Conservation (phyloP, 768 basidiomycete genomes). For the Exsudoporus frostii region DNA sequence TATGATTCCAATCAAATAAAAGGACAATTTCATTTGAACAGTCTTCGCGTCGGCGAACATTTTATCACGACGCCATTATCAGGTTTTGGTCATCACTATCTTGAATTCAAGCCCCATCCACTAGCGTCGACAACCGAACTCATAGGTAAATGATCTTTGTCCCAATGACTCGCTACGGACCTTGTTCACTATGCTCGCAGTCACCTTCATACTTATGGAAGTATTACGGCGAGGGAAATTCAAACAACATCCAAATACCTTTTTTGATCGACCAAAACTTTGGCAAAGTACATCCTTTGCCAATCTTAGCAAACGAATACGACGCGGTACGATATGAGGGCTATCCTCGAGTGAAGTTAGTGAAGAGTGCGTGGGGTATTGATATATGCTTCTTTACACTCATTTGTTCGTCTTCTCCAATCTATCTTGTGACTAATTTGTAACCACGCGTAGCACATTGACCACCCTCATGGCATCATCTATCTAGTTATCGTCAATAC, state of each 20-base stretch:
- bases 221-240: conserved; percentile 60
- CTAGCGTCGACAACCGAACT: conserved; percentile 50
- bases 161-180: background rate
- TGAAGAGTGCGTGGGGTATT: background rate
- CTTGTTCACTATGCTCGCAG: conserved; percentile 30
- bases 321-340: conserved; percentile 32
- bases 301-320: conserved; percentile 30
- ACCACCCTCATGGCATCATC: conserved; percentile 1
- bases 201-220: conserved; percentile 65
- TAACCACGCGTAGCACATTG: background rate
- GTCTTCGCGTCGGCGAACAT: conserved; percentile 41
- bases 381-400: background rate
- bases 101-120: conserved; percentile 53
- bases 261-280: conserved; percentile 45
- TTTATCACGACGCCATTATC: conserved; percentile 52
- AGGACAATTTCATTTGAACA: conserved; percentile 51
- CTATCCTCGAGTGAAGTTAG: background rate
- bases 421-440: conserved; percentile 1
- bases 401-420: conserved; percentile 3
- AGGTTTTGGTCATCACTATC: conserved; percentile 53
- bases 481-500: background rate
- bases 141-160: conserved; percentile 35
- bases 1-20: conserved; percentile 47
- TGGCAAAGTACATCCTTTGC: conserved; percentile 38
- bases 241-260: conserved; percentile 44